Base-by-base conservation (phyloP, 371 early-diverging fungal genomes). In the Mucor piriformis region DNA sequence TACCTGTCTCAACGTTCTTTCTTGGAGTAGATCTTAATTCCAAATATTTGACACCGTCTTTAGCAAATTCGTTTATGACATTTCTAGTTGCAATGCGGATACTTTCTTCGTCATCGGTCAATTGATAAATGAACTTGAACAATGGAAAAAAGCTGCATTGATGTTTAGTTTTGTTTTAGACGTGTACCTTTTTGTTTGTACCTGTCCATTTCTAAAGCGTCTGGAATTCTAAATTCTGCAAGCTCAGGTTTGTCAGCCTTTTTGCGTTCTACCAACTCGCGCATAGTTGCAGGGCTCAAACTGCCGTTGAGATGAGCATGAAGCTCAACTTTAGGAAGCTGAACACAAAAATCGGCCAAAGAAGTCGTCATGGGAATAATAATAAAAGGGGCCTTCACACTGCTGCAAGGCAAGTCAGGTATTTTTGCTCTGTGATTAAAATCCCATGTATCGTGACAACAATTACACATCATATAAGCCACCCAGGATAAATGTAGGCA, bases 231-330 rank as follows among this genome's bases (percentile, higher is more conserved):
- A 32, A 74, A 79, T 18, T 65, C 23, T 8, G 69, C 72, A 29
- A 79, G 33, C 7, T 79, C 71, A 13, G 78, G 81, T 13, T 76
- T 68, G 3, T 51, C 44, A 3, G 58, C 66, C 53, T 72, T 66
- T 57, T 84, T 84, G 20, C 60, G 64, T 16, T 73, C 72, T 1
- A 72, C 69, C 42, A 87, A 56, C 12, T 69, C 53, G 21, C 59
- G 60, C 73, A 87, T 69, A 3, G 81, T 79, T 18, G 61, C 67
- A 23, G 74, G 70, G 49, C 80, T 79, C 24, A 85, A 54, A 18
- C 79, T 78, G 25, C 87, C 87, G 60, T 87, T 87, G 7, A 85
- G 62, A 61, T 87, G 87, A 34, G 87, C 87, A 69, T 87, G 87
- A 4, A 85, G 77, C 47, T 87, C 87, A 21, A 83, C 54, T 54